Percentiles rank a stretch among this genome's conserved stretches.
Evolutionary conservation across 768 basidiomycete species (phyloP).

Genomic region (Mrakia gelida): DNA sequence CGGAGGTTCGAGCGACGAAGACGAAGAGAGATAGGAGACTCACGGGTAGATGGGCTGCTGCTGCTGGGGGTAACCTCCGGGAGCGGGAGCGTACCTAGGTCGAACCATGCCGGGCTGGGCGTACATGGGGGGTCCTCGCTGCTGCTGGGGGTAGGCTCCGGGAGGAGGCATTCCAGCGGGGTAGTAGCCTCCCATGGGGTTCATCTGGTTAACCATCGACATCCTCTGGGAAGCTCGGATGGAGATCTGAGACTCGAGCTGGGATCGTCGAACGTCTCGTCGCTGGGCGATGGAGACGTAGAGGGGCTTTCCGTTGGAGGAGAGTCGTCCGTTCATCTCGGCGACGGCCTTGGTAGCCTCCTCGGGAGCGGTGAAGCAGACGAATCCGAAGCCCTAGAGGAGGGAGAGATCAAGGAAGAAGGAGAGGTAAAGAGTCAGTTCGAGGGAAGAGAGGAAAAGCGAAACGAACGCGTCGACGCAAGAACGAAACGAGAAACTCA

Average conservation of each 20-base stretch:
- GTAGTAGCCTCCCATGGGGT: constrained; percentile 40
- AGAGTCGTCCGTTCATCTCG: constrained; percentile 86
- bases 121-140: constrained; percentile 27
- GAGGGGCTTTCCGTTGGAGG: constrained; percentile 64
- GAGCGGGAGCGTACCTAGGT: constrained; percentile 32
- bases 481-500: constrained; percentile 18
- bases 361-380: constrained; percentile 96
- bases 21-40: background rate
- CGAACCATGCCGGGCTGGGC: constrained; percentile 31
- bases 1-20: background rate
- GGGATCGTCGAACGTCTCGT: constrained; percentile 94
- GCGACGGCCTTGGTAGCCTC: constrained; percentile 99
- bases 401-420: background rate
- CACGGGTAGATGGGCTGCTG: constrained; percentile 23
- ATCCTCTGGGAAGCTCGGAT: constrained; percentile 89
- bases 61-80: constrained; percentile 31
- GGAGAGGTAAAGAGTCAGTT: background rate
- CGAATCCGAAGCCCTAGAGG: constrained; percentile 81
- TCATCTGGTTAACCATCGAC: constrained; percentile 40
- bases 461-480: background rate
- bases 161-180: constrained; percentile 36
- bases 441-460: background rate
- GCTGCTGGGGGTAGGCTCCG: constrained; percentile 33
- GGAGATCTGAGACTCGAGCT: constrained; percentile 96
- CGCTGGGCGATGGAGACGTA: constrained; percentile 98